These are phyloP conservation scores for Xylariaceae sp. DNA, from an alignment of 2,329 filamentous ascomycete species.

Conservation along the genomic window DNA sequence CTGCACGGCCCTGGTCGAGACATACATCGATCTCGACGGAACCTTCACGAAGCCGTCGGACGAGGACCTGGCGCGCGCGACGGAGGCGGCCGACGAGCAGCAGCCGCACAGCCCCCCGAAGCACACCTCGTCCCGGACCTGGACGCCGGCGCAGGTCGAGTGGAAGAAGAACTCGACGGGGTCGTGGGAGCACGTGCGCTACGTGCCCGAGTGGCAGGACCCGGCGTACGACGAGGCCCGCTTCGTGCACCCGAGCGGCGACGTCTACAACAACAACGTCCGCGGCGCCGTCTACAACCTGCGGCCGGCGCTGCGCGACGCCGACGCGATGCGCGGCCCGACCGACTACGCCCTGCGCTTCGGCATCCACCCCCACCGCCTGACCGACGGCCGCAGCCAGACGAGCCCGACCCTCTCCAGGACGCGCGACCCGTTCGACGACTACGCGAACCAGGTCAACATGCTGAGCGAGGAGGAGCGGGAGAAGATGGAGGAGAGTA, in stretches of 20 bases:
- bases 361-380: slow-evolving; percentile 17
- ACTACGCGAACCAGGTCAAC: slow-evolving; percentile 13
- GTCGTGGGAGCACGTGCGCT: slow-evolving; percentile 10
- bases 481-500: no score
- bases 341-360: slow-evolving; percentile 19
- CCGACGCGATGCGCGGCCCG: slow-evolving; percentile 13
- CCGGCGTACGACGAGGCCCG: slow-evolving; percentile 11
- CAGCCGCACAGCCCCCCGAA: neutral
- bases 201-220: slow-evolving; percentile 19
- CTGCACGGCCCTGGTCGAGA: slow-evolving; percentile 9
- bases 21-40: neutral
- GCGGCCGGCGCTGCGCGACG: slow-evolving; percentile 15
- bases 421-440: slow-evolving; percentile 14
- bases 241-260: neutral
- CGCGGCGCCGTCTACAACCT: slow-evolving; percentile 6
- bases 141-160: neutral
- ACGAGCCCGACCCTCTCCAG: slow-evolving; percentile 17
- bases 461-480: slow-evolving; percentile 7
- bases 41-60: neutral
- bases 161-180: slow-evolving; percentile 7
- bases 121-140: neutral
- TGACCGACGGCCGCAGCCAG: slow-evolving; percentile 18
- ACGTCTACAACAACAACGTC: neutral
- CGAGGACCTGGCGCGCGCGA: neutral
- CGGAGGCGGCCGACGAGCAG: neutral